A percentile compares a stretch with the other conserved stretches of the same genome.
Evolutionary conservation across 441 rosid species (phyloP).

Genomic region (Gossypium lobatum): DNA sequence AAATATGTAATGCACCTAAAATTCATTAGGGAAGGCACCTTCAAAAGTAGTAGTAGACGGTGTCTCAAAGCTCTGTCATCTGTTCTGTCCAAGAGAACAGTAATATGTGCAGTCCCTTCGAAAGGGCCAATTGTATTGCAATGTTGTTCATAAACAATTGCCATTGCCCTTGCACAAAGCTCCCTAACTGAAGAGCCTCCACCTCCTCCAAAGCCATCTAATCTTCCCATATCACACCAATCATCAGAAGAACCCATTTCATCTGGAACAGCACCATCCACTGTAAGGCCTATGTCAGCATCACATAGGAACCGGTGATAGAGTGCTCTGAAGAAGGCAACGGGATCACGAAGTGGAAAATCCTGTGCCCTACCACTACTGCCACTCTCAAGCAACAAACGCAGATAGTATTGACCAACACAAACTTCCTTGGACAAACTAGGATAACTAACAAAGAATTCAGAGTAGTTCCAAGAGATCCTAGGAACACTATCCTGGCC

Average conservation of each 20-base stretch:
- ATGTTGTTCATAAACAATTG: constrained; percentile 98
- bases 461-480: constrained; percentile 98
- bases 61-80: constrained; percentile 98
- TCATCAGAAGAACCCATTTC: constrained; percentile 96
- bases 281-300: constrained; percentile 94
- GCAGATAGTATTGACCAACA: constrained; percentile 97
- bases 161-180: constrained; percentile 99
- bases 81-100: constrained; percentile 94
- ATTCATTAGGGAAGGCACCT: constrained; percentile 40
- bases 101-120: constrained; percentile 94
- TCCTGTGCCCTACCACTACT: constrained; percentile 90
- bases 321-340: constrained; percentile 96
- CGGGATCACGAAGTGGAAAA: constrained; percentile 97
- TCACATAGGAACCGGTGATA: constrained; percentile 98
- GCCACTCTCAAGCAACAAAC: constrained; percentile 95
- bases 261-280: constrained; percentile 95
- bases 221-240: constrained; percentile 99
- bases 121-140: constrained; percentile 74
- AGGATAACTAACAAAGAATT: constrained; percentile 83
- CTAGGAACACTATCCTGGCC: constrained; percentile 80
- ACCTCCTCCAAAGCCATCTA: constrained; percentile 99
- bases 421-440: constrained; percentile 99
- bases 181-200: constrained; percentile 98
- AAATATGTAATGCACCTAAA: constrained; percentile 7
- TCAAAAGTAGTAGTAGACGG: constrained; percentile 87